Evolutionary conservation across 2,329 filamentous ascomycete species (phyloP), one percentile per base, ranked within the genome.

Genomic region (Cladorrhinum sp.): DNA sequence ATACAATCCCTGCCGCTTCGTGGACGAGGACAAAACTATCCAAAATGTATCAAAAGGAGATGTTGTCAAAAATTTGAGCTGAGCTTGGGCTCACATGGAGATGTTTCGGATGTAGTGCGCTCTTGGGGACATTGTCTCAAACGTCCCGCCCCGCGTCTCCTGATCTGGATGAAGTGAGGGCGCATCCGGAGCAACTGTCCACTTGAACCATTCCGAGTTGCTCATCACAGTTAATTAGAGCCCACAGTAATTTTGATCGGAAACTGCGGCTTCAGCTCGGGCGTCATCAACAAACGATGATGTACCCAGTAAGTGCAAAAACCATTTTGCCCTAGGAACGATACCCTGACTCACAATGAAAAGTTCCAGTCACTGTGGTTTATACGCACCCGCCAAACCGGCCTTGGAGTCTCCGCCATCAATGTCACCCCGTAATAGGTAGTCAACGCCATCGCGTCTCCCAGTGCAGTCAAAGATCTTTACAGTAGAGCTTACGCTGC

Each of bases 61-160:
- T 32, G 29, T 32, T 7, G 13, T 13, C 6, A 32, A 13, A 32
- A 13, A 32, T 32, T 41, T 41, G 6, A n/a, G 3, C 36, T 29
- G 5, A 29, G 5, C 36, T 41, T 41, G 36, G 36, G 12, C 10
- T 41, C 36, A 4, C 36, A 41, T 41, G 6, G 4, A 41, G 36
- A 16, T 41, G 6, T 13, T 4, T 13, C 6, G 16, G 8, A 20
- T 50, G 50, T 59, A 62, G 58, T 57, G 20, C 55, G 58, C 62
- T 66, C 63, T 64, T 64, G 62, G 64, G 61, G 25, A 62, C n/a
- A 48, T 57, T 60, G 58, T 63, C 58, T 63, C 59, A 62, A 59
- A 50, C 57, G 45, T 58, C 50, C 58, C 58, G 60, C 52, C 49
- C 27, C 50, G n/a, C 49, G 27, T 50, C 41, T 38, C 55, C 57